Evolutionary conservation across 202 grass and related monocot genomes (phyloP).

Genomic region (Dendrocalamus latiflorus): DNA sequence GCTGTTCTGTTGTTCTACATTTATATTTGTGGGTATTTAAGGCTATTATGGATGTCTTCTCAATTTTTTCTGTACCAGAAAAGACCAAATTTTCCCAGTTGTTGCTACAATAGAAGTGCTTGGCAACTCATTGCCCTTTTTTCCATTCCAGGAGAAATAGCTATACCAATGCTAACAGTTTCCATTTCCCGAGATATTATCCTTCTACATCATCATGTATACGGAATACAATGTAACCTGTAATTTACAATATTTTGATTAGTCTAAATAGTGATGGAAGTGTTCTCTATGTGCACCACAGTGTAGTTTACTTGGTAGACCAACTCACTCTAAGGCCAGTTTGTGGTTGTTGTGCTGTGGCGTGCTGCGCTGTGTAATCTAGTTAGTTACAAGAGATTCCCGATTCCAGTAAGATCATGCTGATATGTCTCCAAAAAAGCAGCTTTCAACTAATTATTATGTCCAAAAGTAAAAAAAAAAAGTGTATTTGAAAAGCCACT

Average conservation of each 20-base stretch:
- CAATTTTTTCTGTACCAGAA: background rate
- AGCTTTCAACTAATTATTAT: background rate
- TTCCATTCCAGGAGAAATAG: background rate
- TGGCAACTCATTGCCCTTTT: background rate
- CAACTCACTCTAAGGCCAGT: background rate
- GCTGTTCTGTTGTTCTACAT: background rate
- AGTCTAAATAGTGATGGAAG: background rate
- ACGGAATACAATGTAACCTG: background rate
- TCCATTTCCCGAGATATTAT: background rate
- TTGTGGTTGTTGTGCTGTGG: background rate
- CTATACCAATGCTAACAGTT: background rate
- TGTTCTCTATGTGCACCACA: background rate
- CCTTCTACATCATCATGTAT: background rate
- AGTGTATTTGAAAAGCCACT: background rate
- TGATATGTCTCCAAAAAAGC: background rate
- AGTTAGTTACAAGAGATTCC: background rate
- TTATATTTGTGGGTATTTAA: background rate
- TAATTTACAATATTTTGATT: background rate
- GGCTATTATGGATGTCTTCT: background rate
- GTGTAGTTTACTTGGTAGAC: background rate
- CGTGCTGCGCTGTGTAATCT: background rate
- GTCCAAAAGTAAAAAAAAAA: background rate
- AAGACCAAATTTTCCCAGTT: background rate
- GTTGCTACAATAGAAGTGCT: conserved; percentile 19
- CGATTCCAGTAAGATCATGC: background rate